Percentiles rank a stretch among this genome's conserved stretches.
Evolutionary conservation across 192 early-diverging fungal species (phyloP).

Genomic region (Umbelopsis sp.): DNA sequence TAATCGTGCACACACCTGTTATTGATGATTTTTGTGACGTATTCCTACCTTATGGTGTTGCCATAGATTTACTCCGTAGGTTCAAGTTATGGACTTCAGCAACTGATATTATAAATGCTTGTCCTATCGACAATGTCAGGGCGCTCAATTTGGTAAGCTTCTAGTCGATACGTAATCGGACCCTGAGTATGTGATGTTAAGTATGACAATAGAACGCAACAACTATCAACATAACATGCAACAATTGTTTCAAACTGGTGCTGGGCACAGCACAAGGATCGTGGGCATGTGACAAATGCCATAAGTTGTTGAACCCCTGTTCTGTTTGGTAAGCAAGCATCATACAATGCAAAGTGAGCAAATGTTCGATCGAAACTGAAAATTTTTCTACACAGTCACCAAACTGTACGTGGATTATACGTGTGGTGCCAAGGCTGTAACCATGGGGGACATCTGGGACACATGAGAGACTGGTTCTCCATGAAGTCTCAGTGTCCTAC

Average conservation of each 20-base stretch:
- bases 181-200: background rate
- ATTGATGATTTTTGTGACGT: background rate
- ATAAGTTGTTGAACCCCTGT: constrained; percentile 61
- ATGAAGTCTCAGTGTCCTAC: constrained; percentile 66
- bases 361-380: background rate
- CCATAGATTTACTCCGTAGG: constrained; percentile 66
- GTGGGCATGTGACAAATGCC: constrained; percentile 75
- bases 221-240: constrained; percentile 71
- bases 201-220: constrained; percentile 61
- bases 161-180: background rate
- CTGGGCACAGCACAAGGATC: constrained; percentile 46
- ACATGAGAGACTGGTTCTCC: constrained; percentile 72
- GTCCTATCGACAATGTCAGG: constrained; percentile 44
- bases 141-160: constrained; percentile 53
- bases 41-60: background rate
- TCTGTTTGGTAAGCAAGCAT: constrained; percentile 67
- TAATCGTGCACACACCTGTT: too few relatives aligned
- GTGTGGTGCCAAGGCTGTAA: constrained; percentile 81
- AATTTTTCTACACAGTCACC: constrained; percentile 53
- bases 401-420: constrained; percentile 72
- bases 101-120: constrained; percentile 60
- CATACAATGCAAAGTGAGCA: background rate
- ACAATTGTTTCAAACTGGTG: constrained; percentile 66
- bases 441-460: constrained; percentile 79
- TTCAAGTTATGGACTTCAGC: constrained; percentile 74